A percentile compares a stretch with the other conserved stretches of the same genome.
phyloP scores from a whole-genome alignment of 768 basidiomycete species.

The Phlebiopsis flavidoalba region DNA sequence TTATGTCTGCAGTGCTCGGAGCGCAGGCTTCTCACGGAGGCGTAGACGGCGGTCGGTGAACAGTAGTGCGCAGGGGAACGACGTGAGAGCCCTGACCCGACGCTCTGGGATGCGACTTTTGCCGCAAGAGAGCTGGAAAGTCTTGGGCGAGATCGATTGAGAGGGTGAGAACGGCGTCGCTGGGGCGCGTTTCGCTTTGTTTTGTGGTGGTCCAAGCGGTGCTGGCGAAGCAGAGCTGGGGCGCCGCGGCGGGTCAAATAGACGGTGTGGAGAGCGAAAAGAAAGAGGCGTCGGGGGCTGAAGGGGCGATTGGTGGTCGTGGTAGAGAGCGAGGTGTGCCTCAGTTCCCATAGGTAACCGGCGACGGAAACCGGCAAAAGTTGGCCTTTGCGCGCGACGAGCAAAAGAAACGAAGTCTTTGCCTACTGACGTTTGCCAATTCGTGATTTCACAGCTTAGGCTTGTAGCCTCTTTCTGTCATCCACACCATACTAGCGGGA shows the following conservation, averaged over 20 bases:
- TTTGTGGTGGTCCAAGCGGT: background rate
- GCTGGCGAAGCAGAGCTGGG: background rate
- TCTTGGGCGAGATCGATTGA: background rate
- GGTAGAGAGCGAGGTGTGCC: background rate
- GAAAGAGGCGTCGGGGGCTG: background rate
- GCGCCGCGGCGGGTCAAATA: background rate
- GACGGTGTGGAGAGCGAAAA: background rate
- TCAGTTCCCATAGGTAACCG: conserved; percentile 6
- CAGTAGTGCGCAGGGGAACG: background rate
- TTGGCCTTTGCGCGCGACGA: background rate
- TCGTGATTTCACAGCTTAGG: background rate
- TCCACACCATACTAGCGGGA: conserved; percentile 5
- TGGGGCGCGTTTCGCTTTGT: background rate
- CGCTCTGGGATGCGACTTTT: conserved; percentile 7
- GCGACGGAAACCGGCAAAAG: conserved; percentile 9
- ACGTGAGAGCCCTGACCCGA: conserved; percentile 14
- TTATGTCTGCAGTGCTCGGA: conserved; percentile 1
- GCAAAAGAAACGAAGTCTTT: background rate
- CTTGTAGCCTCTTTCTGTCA: background rate
- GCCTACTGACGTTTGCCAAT: background rate
- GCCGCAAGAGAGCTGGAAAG: background rate
- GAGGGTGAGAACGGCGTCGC: no score
- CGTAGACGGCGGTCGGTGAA: conserved; percentile 3
- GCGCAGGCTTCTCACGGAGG: conserved; percentile 5
- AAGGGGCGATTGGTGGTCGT: conserved; percentile 1